Evolutionary conservation across 2,329 filamentous ascomycete genomes (phyloP).

Genomic region (Cladosporium halotolerans): DNA sequence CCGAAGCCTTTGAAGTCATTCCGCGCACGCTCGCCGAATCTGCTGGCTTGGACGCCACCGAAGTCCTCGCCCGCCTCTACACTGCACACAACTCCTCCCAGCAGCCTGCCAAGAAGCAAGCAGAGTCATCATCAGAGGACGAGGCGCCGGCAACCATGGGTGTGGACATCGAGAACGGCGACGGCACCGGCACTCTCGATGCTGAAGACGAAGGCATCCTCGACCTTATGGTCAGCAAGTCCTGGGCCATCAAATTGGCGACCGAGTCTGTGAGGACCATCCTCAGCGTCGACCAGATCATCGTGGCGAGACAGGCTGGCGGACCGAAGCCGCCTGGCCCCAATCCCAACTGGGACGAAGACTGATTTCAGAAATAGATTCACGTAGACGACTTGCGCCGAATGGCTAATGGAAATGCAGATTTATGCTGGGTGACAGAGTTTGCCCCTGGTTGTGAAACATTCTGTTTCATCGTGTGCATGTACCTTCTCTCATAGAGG

Average conservation of each 20-base stretch:
- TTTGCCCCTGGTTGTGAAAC: too few relatives aligned
- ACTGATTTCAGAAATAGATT: constrained; percentile 26
- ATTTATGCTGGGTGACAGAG: neutral
- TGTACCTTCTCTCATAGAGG: too few relatives aligned
- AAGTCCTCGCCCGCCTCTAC: constrained; percentile 86
- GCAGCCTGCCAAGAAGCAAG: constrained; percentile 17
- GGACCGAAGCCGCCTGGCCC: constrained; percentile 94
- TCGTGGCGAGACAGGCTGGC: constrained; percentile 93
- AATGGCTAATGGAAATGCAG: constrained; percentile 8
- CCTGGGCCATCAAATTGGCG: constrained; percentile 94
- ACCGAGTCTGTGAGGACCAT: constrained; percentile 92
- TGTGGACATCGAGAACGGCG: constrained; percentile 87
- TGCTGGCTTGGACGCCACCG: constrained; percentile 93
- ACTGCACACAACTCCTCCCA: constrained; percentile 59
- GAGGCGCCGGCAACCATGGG: constrained; percentile 84
- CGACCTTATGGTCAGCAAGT: constrained; percentile 85
- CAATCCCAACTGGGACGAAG: constrained; percentile 73
- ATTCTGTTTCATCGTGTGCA: too few relatives aligned
- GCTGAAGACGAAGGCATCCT: constrained; percentile 83
- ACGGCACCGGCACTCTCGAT: constrained; percentile 75
- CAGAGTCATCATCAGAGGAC: constrained; percentile 46
- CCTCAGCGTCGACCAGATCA: constrained; percentile 96
- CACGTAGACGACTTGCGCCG: constrained; percentile 6
- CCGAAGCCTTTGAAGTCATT: constrained; percentile 95
- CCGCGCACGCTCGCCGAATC: constrained; percentile 91